phyloP scores from a whole-genome alignment of 768 basidiomycete species.

The Trametes sanguinea region DNA sequence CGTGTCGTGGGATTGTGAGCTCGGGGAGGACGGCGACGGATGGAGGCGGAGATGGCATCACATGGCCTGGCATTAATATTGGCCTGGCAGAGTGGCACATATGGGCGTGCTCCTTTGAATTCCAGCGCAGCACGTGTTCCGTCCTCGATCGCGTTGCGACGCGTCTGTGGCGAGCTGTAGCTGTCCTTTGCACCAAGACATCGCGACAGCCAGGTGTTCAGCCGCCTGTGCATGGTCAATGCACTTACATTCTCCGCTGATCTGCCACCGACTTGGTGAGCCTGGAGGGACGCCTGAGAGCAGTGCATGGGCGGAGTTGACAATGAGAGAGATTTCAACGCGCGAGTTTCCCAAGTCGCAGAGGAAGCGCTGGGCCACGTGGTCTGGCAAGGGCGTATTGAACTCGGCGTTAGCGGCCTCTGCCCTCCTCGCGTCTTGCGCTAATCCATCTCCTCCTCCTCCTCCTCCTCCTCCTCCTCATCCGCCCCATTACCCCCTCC shows the following conservation, averaged over 20 bases:
- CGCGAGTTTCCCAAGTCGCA: too few relatives aligned
- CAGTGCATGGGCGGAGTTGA: too few relatives aligned
- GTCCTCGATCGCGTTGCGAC: background rate
- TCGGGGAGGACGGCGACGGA: background rate
- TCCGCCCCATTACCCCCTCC: conserved; percentile 2
- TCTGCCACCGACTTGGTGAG: too few relatives aligned
- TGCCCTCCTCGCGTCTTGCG: conserved; percentile 4
- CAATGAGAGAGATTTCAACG: too few relatives aligned
- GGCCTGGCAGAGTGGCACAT: too few relatives aligned
- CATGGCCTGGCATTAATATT: too few relatives aligned
- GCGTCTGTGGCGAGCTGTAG: background rate
- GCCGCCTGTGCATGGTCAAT: too few relatives aligned
- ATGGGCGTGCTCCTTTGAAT: background rate
- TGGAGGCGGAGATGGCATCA: background rate
- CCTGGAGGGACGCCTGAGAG: too few relatives aligned
- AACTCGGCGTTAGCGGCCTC: conserved; percentile 12
- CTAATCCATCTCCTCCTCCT: background rate
- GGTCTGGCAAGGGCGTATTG: conserved; percentile 1
- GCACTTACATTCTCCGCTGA: too few relatives aligned
- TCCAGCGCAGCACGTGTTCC: background rate
- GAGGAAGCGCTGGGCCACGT: background rate
- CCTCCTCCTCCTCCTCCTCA: conserved; percentile 1
- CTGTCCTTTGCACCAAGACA: too few relatives aligned
- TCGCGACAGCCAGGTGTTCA: too few relatives aligned
- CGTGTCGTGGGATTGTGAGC: background rate